These are phyloP conservation scores for Pseudogymnoascus sp. DNA, from an alignment of 2,329 filamentous ascomycete genomes.

Conservation along the genomic window DNA sequence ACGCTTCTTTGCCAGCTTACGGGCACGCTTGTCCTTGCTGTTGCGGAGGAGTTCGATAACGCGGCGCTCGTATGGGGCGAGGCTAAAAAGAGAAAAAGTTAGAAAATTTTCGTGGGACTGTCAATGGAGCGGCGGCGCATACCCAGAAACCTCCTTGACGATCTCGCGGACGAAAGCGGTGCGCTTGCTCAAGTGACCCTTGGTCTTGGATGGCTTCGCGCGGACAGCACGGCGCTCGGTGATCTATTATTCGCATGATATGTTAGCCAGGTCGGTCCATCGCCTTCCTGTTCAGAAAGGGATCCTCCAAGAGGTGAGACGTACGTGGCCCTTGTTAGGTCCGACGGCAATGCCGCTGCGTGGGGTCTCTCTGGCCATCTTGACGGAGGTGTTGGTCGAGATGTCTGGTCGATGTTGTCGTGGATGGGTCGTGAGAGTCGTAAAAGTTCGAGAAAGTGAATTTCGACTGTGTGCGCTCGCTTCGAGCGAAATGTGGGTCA, in stretches of 20 bases:
- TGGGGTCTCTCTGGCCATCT: constrained; percentile 53
- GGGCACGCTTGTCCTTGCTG: constrained; percentile 97
- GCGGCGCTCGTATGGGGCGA: constrained; percentile 94
- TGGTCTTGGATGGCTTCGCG: constrained; percentile 74
- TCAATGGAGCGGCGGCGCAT: constrained; percentile 35
- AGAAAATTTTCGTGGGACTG: background rate
- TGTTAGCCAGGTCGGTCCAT: constrained; percentile 45
- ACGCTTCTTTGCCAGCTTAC: constrained; percentile 99
- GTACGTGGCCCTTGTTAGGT: constrained; percentile 59
- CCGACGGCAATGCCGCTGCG: constrained; percentile 53
- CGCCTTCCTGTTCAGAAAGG: constrained; percentile 49
- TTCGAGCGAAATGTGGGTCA: constrained; percentile 2
- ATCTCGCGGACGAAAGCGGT: constrained; percentile 95
- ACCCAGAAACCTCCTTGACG: constrained; percentile 97
- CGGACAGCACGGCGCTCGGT: constrained; percentile 72
- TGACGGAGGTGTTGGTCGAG: constrained; percentile 16
- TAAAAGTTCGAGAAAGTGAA: constrained; percentile 10
- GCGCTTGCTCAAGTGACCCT: constrained; percentile 94
- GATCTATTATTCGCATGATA: constrained; percentile 50
- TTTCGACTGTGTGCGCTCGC: constrained; percentile 5
- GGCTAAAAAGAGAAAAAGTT: constrained; percentile 38
- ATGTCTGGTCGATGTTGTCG: constrained; percentile 17
- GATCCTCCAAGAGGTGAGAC: constrained; percentile 72
- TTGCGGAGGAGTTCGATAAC: constrained; percentile 99
- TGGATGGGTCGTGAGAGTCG: background rate